Conservation (phyloP, 805 yeast genomes). For the Zygotorulaspora sp. region DNA sequence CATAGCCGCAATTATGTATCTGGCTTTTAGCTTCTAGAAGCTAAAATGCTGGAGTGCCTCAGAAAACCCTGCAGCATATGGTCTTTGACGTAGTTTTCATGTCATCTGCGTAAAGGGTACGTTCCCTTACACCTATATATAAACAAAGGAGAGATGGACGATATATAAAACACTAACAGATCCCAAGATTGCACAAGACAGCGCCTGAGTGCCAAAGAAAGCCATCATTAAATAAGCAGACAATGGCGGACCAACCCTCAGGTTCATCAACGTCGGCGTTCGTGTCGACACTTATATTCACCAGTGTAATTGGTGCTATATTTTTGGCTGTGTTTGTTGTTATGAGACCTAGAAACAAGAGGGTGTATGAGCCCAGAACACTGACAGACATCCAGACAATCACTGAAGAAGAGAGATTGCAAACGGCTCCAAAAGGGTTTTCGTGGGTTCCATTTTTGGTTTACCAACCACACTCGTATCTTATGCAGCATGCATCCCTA, state of each 20-base stretch:
- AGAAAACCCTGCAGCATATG: too few relatives aligned
- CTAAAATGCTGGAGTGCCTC: too few relatives aligned
- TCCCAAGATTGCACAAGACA: too few relatives aligned
- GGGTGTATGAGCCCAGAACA: conserved; percentile 81
- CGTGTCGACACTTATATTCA: conserved; percentile 64
- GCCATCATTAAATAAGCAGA: neutral
- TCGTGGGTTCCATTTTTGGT: conserved; percentile 54
- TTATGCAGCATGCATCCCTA: conserved; percentile 64
- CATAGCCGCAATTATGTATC: too few relatives aligned
- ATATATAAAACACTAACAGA: too few relatives aligned
- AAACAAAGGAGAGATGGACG: too few relatives aligned
- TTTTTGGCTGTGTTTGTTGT: conserved; percentile 57
- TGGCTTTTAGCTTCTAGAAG: too few relatives aligned
- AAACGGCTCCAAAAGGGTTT: conserved; percentile 58
- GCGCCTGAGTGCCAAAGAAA: too few relatives aligned
- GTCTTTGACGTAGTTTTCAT: too few relatives aligned
- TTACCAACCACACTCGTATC: conserved; percentile 52
- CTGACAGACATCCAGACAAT: conserved; percentile 36
- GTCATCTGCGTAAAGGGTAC: too few relatives aligned
- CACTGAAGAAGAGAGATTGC: conserved; percentile 51
- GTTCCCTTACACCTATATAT: too few relatives aligned
- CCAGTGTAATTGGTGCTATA: conserved; percentile 53
- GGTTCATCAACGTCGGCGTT: conserved; percentile 71
- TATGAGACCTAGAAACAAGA: conserved; percentile 57
- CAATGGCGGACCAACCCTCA: conserved; percentile 9